phyloP scores from a whole-genome alignment of 2,329 filamentous ascomycete species.

The Fusarium sp. region DNA sequence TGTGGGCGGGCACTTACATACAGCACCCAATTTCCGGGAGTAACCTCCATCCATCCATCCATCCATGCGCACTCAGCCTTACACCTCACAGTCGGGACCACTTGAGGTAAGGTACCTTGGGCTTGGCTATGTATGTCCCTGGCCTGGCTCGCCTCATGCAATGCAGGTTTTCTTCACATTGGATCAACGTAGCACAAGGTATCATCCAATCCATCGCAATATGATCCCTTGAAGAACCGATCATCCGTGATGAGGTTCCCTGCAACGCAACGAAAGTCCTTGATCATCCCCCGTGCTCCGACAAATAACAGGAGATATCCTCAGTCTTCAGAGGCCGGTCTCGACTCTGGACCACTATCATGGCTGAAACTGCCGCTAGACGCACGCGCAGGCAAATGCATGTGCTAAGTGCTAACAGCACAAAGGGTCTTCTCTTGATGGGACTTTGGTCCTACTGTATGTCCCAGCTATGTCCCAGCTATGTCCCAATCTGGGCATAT shows the following conservation, averaged over 20 bases:
- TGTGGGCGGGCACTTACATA: slow-evolving; percentile 8
- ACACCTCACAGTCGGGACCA: slow-evolving; percentile 42
- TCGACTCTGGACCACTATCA: slow-evolving; percentile 10
- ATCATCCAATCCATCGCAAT: slow-evolving; percentile 10
- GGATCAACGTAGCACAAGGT: slow-evolving; percentile 7
- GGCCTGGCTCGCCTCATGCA: slow-evolving; percentile 11
- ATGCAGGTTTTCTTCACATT: slow-evolving; percentile 24
- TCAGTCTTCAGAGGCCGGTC: background rate
- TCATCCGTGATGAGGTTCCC: background rate
- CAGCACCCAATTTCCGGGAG: slow-evolving; percentile 15
- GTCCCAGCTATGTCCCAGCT: too few relatives aligned
- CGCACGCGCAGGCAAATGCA: slow-evolving; percentile 9
- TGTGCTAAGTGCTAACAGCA: slow-evolving; percentile 19
- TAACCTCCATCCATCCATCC: background rate
- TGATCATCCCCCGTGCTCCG: background rate
- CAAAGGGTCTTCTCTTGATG: slow-evolving; percentile 30
- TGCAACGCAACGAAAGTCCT: slow-evolving; percentile 4
- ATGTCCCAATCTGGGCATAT: slow-evolving; percentile 42
- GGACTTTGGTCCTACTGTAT: slow-evolving; percentile 32
- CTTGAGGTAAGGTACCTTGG: slow-evolving; percentile 7
- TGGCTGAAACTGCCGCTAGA: slow-evolving; percentile 34
- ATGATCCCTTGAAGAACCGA: slow-evolving; percentile 11
- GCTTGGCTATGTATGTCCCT: slow-evolving; percentile 9
- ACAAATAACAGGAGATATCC: slow-evolving; percentile 16
- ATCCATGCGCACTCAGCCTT: slow-evolving; percentile 29